Conservation (phyloP, 2,329 filamentous ascomycete genomes). For the Xenosphaeropsis pyriputrescens region DNA sequence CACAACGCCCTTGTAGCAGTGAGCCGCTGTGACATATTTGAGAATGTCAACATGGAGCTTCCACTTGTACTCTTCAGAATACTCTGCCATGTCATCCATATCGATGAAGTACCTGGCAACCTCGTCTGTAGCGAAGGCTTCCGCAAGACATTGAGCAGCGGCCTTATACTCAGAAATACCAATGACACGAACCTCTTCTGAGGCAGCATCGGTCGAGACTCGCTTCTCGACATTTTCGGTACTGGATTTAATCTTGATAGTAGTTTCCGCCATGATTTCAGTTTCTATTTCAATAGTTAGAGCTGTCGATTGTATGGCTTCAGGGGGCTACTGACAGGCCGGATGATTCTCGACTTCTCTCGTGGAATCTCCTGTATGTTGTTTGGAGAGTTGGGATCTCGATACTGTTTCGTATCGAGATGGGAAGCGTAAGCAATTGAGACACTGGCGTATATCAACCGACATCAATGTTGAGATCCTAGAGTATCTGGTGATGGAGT, state of each 20-base stretch:
- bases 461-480: slow-evolving; percentile 32
- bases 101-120: slow-evolving; percentile 63
- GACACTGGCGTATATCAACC: slow-evolving; percentile 38
- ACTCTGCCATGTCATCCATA: slow-evolving; percentile 48
- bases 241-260: slow-evolving; percentile 20
- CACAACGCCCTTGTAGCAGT: slow-evolving; percentile 60
- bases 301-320: neutral
- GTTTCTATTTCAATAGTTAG: slow-evolving; percentile 14
- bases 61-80: slow-evolving; percentile 56
- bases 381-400: slow-evolving; percentile 38
- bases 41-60: slow-evolving; percentile 64
- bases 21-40: slow-evolving; percentile 63
- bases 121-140: slow-evolving; percentile 64
- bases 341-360: slow-evolving; percentile 16
- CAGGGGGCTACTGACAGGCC: slow-evolving; percentile 10
- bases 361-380: slow-evolving; percentile 33
- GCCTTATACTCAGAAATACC: slow-evolving; percentile 53
- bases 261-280: slow-evolving; percentile 19
- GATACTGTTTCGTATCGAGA: slow-evolving; percentile 39
- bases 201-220: slow-evolving; percentile 11
- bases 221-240: slow-evolving; percentile 14
- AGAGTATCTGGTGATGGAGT: neutral
- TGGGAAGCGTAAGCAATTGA: slow-evolving; percentile 36
- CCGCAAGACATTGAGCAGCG: slow-evolving; percentile 57
- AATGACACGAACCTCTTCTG: slow-evolving; percentile 46